phyloP scores from a whole-genome alignment of 345 rosid genomes.

The Citrus trifoliata region DNA sequence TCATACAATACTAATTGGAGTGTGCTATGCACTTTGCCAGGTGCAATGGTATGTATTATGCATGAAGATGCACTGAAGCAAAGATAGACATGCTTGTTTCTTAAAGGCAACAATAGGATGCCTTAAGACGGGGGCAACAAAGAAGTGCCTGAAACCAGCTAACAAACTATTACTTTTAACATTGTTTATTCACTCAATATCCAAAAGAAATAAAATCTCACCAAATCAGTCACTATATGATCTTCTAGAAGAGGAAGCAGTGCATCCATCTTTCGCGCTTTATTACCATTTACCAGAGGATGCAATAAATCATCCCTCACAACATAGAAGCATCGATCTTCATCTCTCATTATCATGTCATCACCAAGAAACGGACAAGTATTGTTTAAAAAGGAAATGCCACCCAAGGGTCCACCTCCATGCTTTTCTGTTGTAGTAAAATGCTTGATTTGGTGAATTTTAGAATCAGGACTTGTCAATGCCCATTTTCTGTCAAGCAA shows the following conservation, averaged over 20 bases:
- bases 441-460: slow-evolving; percentile 49
- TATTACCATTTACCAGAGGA: slow-evolving; percentile 86
- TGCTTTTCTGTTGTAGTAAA: slow-evolving; percentile 25
- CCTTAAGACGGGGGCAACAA: background rate
- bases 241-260: slow-evolving; percentile 64
- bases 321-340: slow-evolving; percentile 53
- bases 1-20: background rate
- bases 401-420: slow-evolving; percentile 19
- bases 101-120: background rate
- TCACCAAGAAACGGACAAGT: slow-evolving; percentile 42
- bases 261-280: slow-evolving; percentile 88
- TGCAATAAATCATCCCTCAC: slow-evolving; percentile 90
- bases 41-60: background rate
- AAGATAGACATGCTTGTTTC: background rate
- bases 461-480: slow-evolving; percentile 51
- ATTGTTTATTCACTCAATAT: background rate
- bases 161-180: slow-evolving; percentile 2
- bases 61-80: background rate
- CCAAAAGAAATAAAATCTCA: slow-evolving; percentile 33
- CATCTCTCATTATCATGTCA: slow-evolving; percentile 19
- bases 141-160: background rate
- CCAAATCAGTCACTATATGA: slow-evolving; percentile 75
- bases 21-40: slow-evolving; percentile 7
- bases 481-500: slow-evolving; percentile 76
- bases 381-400: slow-evolving; percentile 35